phyloP scores from a whole-genome alignment of 2,329 filamentous ascomycete genomes.

The Aspergillus calidoustus region DNA sequence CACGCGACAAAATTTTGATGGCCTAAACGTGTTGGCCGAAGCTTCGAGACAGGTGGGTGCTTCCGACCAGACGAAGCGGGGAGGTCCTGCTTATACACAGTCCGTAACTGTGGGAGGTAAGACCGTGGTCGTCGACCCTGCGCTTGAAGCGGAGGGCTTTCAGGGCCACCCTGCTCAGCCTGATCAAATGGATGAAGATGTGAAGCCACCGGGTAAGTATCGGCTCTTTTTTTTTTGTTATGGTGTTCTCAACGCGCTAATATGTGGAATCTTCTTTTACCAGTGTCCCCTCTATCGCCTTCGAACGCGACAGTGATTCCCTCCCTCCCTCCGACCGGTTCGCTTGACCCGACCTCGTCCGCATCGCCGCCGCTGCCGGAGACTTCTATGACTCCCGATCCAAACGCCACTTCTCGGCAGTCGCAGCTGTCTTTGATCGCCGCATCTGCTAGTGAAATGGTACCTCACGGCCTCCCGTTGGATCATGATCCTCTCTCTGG shows the following conservation, averaged over 20 bases:
- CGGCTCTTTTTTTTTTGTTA: slow-evolving; percentile 10
- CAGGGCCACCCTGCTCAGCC: slow-evolving; percentile 37
- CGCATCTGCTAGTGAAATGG: slow-evolving; percentile 52
- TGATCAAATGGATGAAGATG: slow-evolving; percentile 33
- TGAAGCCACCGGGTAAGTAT: slow-evolving; percentile 30
- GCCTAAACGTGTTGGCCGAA: slow-evolving; percentile 84
- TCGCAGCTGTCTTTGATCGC: slow-evolving; percentile 52
- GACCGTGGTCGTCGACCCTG: slow-evolving; percentile 49
- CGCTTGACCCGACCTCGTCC: slow-evolving; percentile 37
- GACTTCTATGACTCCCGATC: slow-evolving; percentile 40
- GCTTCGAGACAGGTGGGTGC: slow-evolving; percentile 78
- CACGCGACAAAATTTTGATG: slow-evolving; percentile 70
- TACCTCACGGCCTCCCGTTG: slow-evolving; percentile 43
- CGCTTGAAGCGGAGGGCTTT: slow-evolving; percentile 47
- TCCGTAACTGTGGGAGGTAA: slow-evolving; percentile 47
- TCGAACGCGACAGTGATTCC: slow-evolving; percentile 34
- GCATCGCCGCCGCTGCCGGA: slow-evolving; percentile 41
- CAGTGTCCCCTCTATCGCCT: slow-evolving; percentile 37
- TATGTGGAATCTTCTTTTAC: slow-evolving; percentile 8
- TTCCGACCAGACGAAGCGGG: slow-evolving; percentile 51
- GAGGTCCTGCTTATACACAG: slow-evolving; percentile 43
- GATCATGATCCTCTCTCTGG: slow-evolving; percentile 37
- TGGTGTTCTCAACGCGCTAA: slow-evolving; percentile 21
- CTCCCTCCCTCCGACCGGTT: slow-evolving; percentile 37
- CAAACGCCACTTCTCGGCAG: slow-evolving; percentile 43